Evolutionary conservation across 23 red algal species (phyloP), one percentile per base, ranked within the genome.

Genomic region (Gracilaria gracilis): DNA sequence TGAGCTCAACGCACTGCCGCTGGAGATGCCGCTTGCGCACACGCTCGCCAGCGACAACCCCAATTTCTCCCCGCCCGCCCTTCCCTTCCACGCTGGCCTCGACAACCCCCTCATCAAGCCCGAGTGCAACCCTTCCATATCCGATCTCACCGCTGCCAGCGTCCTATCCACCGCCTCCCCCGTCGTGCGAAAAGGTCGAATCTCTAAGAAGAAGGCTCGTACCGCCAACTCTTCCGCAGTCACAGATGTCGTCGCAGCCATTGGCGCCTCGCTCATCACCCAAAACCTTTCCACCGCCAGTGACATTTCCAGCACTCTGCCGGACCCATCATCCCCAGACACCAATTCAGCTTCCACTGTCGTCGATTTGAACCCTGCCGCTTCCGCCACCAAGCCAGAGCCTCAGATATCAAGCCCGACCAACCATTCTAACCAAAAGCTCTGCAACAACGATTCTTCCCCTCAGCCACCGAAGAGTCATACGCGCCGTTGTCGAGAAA

Each of bases 401-500:
- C 72, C 46, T 33, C 4, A 49, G 4, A 16, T n/a, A 50, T 28
- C 38, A 33, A 77, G 23, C 72, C 24, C 72, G 9, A 0, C 39
- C 21, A 51, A 28, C 0, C 38, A 48, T 42, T 25, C 46, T 33
- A 28, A 46, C 0, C 42, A 3, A 0, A 46, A 48, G 38, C 21
- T 33, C 0, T 77, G 72, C 14, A 69, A 36, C 6, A 69, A 69
- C 19, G 29, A 51, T 1, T 28, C 34, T 9, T 51, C 72, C 12
- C 40, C 72, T 1, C 42, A 49, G 25, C 72, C 93, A 29, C 84
- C 61, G 8, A 95, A 89, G 35, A 86, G 80, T n/a, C 93, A 95
- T 54, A 95, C 93, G 28, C 70, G 84, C 27, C 64, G 74, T 29
- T 95, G 93, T 71, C 84, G 93, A 19, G 84, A 75, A 50, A 95